Percentiles rank a stretch among this genome's conserved stretches.
Conservation (phyloP, 169 alveolate species). For the Cyclospora cayetanensis region DNA sequence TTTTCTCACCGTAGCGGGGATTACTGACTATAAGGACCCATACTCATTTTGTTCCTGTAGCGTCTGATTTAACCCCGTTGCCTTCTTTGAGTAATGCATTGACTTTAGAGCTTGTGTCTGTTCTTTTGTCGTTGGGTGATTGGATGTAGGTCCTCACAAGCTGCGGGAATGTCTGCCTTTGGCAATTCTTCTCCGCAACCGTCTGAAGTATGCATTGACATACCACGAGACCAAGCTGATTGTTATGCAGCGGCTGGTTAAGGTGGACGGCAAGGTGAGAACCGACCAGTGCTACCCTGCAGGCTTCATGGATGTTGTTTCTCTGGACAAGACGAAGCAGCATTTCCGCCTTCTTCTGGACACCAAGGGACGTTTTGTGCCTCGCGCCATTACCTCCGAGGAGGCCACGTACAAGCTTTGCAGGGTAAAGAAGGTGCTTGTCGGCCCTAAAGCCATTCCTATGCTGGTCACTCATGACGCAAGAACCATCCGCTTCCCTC, state of each 20-base stretch:
- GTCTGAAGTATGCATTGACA: conserved; percentile 94
- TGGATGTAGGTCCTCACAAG: conserved; percentile 95
- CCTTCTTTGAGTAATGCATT: no score
- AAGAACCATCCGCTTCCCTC: conserved; percentile 97
- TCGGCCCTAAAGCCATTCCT: conserved; percentile 97
- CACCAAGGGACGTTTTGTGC: conserved; percentile 97
- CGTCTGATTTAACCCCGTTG: no score
- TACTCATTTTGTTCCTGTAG: no score
- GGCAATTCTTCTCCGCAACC: conserved; percentile 91
- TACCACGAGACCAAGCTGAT: conserved; percentile 95
- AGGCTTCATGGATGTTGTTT: conserved; percentile 95
- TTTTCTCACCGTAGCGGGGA: no score
- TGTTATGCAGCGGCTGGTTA: conserved; percentile 96
- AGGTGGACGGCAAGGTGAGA: conserved; percentile 95
- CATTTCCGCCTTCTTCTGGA: conserved; percentile 97
- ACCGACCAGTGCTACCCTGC: conserved; percentile 98
- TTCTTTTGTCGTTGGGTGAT: not conserved
- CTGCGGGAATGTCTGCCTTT: conserved; percentile 97
- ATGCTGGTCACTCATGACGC: conserved; percentile 98
- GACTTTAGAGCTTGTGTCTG: no score
- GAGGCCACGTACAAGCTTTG: conserved; percentile 94
- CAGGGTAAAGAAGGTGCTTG: conserved; percentile 92
- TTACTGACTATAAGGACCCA: no score
- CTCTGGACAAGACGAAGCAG: conserved; percentile 95
- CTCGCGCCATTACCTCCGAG: conserved; percentile 94